phyloP scores from a whole-genome alignment of 2,329 filamentous ascomycete species.

The Ceratocystiopsis minuta region DNA sequence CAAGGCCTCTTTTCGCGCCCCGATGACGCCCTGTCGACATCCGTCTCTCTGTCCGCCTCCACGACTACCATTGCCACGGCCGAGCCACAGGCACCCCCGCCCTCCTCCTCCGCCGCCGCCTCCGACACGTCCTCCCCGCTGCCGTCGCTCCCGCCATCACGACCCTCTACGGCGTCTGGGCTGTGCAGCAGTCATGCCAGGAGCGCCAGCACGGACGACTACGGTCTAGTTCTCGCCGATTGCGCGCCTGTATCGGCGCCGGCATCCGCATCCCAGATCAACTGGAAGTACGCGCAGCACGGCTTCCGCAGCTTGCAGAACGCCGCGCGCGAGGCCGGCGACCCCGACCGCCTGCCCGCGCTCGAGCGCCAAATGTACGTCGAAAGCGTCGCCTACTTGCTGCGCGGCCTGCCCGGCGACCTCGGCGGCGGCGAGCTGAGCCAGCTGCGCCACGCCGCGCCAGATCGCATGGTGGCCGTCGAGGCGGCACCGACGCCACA shows the following conservation, averaged over 20 bases:
- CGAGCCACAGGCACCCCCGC: neutral
- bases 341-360: slow-evolving; percentile 11
- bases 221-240: slow-evolving; percentile 3
- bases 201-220: slow-evolving; percentile 1
- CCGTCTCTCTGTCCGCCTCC: slow-evolving; percentile 2
- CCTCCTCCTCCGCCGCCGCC: neutral
- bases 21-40: too few species aligned
- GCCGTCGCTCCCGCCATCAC: slow-evolving; percentile 1
- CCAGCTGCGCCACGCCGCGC: slow-evolving; percentile 32
- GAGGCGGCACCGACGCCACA: neutral
- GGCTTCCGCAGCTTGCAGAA: slow-evolving; percentile 8
- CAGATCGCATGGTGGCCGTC: slow-evolving; percentile 14
- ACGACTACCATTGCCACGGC: neutral
- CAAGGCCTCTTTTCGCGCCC: slow-evolving; percentile 1
- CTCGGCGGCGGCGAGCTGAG: slow-evolving; percentile 35
- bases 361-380: slow-evolving; percentile 45
- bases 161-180: slow-evolving; percentile 3
- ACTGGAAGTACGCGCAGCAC: slow-evolving; percentile 10
- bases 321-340: slow-evolving; percentile 7
- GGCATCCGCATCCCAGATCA: slow-evolving; percentile 1
- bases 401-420: slow-evolving; percentile 41
- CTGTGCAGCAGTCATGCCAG: neutral
- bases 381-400: slow-evolving; percentile 43
- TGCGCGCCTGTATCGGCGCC: neutral
- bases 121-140: slow-evolving; percentile 2